Base-by-base conservation (phyloP, 2,329 filamentous ascomycete genomes). In the Alternaria ethzedia region DNA sequence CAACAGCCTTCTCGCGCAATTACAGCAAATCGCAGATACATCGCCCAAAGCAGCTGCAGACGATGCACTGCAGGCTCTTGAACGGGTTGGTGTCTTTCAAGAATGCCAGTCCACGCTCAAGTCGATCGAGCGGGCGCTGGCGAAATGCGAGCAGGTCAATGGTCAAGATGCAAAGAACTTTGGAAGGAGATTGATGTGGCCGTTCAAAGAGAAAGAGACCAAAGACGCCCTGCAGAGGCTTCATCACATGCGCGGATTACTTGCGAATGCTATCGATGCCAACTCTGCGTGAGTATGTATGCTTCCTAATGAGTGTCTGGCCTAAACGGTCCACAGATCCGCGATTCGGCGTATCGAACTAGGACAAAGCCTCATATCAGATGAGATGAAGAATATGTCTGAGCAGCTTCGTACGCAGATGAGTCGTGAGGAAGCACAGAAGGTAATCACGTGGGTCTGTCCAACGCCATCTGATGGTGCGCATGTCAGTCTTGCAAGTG, bases 151-250 rank as follows among this genome's bases (percentile, higher is more conserved):
- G 49, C 51, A 66, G 43, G 49, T 57, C 6, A 57, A 64, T 36
- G 57, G 54, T 12, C 43, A 61, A 30, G 57, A 61, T 23, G 43
- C 59, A 9, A 59, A 36, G 30, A 66, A 58, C 7, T 56, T 66
- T 12, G 57, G 57, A 2, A 51, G 54, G 12, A 50, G 54, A 12
- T 6, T 66, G 30, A 26, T 64, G 11, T 66, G 61, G 64, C 61
- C 61, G 8, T 64, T 66, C 45, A 66, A 64, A 44, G 64, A 64
- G 49, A 64, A 57, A n/a, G 64, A 66, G 45, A 66, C 61, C 21
- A 66, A 66, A 54, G 61, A 61, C 4, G 45, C 61, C 5, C 17
- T 66, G 47, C 30, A 54, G 25, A 15, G 54, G 7, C 47, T 66
- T 23, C 52, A 58, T 58, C 52, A 44, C 10, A 30, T 64, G 25